These are phyloP conservation scores for Chrysosporium queenslandicum DNA, from an alignment of 2,329 filamentous ascomycete genomes.

Conservation along the genomic window DNA sequence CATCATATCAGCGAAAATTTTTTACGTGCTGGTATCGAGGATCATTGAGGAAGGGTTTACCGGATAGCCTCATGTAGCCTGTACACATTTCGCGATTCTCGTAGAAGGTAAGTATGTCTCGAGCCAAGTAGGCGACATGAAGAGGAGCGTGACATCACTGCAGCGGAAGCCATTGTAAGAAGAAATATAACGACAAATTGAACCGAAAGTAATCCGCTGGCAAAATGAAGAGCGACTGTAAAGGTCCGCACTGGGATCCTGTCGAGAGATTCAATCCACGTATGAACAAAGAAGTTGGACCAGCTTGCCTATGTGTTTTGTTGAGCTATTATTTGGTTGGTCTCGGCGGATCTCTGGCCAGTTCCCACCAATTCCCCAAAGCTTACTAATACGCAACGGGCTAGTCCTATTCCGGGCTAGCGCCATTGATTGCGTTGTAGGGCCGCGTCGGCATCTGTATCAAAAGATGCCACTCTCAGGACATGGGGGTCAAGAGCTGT, in stretches of 20 bases:
- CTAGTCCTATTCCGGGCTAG: background rate
- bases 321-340: constrained; percentile 15
- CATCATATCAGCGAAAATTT: background rate
- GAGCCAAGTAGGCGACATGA: constrained; percentile 34
- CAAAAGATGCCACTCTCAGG: constrained; percentile 13
- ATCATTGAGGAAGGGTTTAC: constrained; percentile 23
- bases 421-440: background rate
- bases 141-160: constrained; percentile 38
- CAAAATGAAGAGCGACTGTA: background rate
- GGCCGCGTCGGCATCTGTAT: constrained; percentile 7
- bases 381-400: constrained; percentile 8
- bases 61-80: constrained; percentile 35
- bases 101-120: constrained; percentile 35
- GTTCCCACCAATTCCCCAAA: constrained; percentile 9
- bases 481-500: background rate
- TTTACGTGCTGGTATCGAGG: background rate
- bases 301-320: constrained; percentile 9
- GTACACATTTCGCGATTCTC: constrained; percentile 37
- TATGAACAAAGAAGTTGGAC: background rate
- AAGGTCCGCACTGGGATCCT: constrained; percentile 1
- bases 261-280: constrained; percentile 1
- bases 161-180: constrained; percentile 34
- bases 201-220: background rate
- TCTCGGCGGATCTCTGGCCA: constrained; percentile 7
- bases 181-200: background rate